These are phyloP conservation scores for Fragilaria crotonensis DNA, from an alignment of 108 stramenopile species.

Conservation along the genomic window DNA sequence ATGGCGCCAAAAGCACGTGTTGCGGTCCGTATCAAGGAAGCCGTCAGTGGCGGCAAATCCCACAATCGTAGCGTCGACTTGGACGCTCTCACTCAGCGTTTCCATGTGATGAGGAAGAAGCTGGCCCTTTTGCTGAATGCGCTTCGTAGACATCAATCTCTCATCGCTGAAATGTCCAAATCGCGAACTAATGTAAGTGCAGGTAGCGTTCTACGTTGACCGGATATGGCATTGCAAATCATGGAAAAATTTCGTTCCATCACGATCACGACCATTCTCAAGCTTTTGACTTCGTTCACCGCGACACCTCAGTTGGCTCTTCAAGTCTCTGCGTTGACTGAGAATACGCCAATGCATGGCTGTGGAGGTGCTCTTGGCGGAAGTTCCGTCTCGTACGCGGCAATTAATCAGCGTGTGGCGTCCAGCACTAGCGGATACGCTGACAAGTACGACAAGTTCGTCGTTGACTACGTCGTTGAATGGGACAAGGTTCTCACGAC, in stretches of 20 bases:
- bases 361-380: constrained; percentile 18
- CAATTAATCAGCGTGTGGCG: constrained; percentile 21
- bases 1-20: constrained; percentile 36
- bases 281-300: background rate
- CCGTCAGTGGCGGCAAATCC: constrained; percentile 24
- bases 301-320: background rate
- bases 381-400: constrained; percentile 24
- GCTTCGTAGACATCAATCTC: constrained; percentile 24
- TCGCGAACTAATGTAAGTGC: constrained; percentile 26
- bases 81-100: constrained; percentile 26
- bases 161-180: constrained; percentile 26
- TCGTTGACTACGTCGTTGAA: constrained; percentile 66
- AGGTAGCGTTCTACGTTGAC: background rate
- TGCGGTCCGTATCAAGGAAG: constrained; percentile 31
- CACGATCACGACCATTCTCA: background rate
- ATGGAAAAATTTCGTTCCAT: background rate
- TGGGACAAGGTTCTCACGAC: constrained; percentile 71
- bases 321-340: constrained; percentile 26
- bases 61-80: constrained; percentile 35
- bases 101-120: constrained; percentile 27
- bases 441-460: constrained; percentile 55
- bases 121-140: constrained; percentile 26
- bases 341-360: constrained; percentile 13
- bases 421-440: constrained; percentile 44
- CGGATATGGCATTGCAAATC: background rate